Percentiles rank a stretch among this genome's conserved stretches.
phyloP scores from a whole-genome alignment of 345 rosid species.

The Salix dunnii region DNA sequence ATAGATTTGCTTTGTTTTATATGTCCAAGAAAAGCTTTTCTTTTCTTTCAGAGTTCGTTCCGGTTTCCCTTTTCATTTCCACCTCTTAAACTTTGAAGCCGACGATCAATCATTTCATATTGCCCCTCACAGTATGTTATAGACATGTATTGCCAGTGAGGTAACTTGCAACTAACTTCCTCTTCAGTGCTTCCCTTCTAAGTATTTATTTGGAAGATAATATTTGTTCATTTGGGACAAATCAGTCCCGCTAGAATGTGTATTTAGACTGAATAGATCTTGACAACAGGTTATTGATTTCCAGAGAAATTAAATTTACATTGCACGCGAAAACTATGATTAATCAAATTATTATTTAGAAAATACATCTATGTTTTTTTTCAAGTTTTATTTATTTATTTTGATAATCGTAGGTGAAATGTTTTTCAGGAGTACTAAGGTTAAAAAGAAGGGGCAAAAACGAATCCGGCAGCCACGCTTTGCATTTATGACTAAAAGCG shows the following conservation, averaged over 20 bases:
- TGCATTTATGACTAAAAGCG: slow-evolving; percentile 93
- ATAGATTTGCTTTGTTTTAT: too few relatives aligned
- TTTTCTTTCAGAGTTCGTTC: not conserved
- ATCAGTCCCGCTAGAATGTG: not conserved
- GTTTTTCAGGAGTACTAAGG: slow-evolving; percentile 56
- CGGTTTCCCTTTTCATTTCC: not conserved
- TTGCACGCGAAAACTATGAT: too few relatives aligned
- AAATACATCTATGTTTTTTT: not conserved
- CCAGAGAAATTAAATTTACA: not conserved
- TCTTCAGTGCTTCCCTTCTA: not conserved
- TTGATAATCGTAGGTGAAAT: slow-evolving; percentile 32
- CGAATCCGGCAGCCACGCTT: slow-evolving; percentile 78
- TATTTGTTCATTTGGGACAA: not conserved
- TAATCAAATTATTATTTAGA: not conserved
- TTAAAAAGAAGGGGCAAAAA: slow-evolving; percentile 73
- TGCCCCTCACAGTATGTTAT: not conserved
- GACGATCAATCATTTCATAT: not conserved
- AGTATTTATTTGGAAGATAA: not conserved
- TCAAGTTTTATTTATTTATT: not conserved
- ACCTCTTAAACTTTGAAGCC: not conserved
- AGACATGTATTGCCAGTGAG: not conserved
- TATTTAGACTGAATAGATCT: not conserved
- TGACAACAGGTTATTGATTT: not conserved
- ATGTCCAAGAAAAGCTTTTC: too few relatives aligned
- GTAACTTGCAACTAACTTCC: not conserved